Evolutionary conservation across 1,284 basidiomycete genomes (phyloP).

Genomic region (Microstroma glucosiphilum): DNA sequence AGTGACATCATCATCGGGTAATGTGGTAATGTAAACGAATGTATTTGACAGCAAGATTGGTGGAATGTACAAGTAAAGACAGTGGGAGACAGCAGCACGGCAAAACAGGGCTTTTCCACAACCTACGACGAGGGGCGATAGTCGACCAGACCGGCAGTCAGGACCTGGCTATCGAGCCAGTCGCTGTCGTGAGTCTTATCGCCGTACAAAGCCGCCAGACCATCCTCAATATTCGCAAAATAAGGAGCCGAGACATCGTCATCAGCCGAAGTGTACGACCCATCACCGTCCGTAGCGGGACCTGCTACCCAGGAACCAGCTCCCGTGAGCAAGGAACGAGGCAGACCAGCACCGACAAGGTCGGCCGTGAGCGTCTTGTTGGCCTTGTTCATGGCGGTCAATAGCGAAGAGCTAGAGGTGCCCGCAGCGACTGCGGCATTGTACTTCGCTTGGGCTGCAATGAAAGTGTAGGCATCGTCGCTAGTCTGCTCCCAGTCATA

Average conservation of each 20-base stretch:
- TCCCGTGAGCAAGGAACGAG: constrained; percentile 22
- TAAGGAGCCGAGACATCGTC: constrained; percentile 42
- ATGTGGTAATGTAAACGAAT: too few relatives aligned
- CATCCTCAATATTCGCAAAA: constrained; percentile 30
- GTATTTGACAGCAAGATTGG: too few relatives aligned
- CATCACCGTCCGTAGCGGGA: constrained; percentile 31
- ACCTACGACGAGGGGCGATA: constrained; percentile 14
- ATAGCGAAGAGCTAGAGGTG: background rate
- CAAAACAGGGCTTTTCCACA: too few relatives aligned
- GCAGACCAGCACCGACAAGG: constrained; percentile 11
- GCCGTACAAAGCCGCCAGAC: constrained; percentile 34
- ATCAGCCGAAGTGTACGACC: constrained; percentile 29
- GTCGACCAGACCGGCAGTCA: constrained; percentile 44
- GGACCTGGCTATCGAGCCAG: constrained; percentile 29
- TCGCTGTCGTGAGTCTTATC: constrained; percentile 12
- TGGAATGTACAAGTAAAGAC: too few relatives aligned
- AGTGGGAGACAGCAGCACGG: too few relatives aligned
- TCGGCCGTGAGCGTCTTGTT: background rate
- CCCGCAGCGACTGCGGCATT: background rate
- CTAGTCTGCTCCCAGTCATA: constrained; percentile 31
- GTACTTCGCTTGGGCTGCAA: background rate
- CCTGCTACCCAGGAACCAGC: constrained; percentile 48
- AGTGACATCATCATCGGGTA: too few relatives aligned
- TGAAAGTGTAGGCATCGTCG: constrained; percentile 15
- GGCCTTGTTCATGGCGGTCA: background rate